These are phyloP conservation scores for Podospora anserina DNA, from an alignment of 495 filamentous ascomycete species.

Conservation along the genomic window DNA sequence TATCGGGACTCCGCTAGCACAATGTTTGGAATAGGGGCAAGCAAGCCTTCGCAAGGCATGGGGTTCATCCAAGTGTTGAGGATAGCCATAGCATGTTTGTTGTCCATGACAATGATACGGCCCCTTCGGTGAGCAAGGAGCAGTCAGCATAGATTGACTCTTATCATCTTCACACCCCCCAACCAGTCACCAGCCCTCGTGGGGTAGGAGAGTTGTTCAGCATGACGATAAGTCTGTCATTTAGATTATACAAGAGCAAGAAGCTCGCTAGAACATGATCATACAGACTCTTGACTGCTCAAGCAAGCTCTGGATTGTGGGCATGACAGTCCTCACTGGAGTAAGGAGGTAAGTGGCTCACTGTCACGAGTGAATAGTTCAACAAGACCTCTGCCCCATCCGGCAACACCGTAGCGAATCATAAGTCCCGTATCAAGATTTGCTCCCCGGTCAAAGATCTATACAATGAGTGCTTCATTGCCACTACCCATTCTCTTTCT, in stretches of 20 bases:
- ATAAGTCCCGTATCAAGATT: neutral
- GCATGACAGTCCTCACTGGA: neutral
- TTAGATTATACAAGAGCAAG: neutral
- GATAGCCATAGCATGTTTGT: neutral
- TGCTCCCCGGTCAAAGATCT: neutral
- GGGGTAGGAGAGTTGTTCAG: neutral
- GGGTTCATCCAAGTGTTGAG: neutral
- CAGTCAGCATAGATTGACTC: neutral
- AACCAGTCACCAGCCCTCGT: neutral
- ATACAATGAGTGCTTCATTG: neutral
- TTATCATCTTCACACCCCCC: neutral
- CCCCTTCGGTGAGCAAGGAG: neutral
- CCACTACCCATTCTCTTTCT: neutral
- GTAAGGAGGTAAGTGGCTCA: neutral
- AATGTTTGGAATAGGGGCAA: too few relatives aligned
- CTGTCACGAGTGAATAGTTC: neutral
- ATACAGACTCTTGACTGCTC: neutral
- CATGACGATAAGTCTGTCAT: neutral
- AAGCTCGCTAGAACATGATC: neutral
- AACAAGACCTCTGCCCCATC: neutral
- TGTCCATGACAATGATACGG: neutral
- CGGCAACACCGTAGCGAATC: too few relatives aligned
- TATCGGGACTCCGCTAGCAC: neutral
- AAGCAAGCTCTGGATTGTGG: neutral
- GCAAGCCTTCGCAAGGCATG: too few relatives aligned